phyloP scores from a whole-genome alignment of 1,284 basidiomycete species.

The Cryptococcus floricola region DNA sequence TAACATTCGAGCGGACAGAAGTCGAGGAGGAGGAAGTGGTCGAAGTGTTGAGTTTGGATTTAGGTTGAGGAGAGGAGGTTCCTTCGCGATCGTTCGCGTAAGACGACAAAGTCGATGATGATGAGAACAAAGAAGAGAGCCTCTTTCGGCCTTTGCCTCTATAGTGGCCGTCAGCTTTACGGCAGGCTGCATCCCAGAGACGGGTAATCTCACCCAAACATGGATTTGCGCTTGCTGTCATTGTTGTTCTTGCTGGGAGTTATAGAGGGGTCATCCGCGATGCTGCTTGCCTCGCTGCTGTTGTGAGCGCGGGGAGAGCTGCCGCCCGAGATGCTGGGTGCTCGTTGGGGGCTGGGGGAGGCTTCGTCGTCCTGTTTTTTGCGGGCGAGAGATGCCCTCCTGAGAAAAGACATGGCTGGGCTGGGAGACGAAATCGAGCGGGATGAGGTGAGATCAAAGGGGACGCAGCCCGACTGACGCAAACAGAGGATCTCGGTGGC shows the following conservation, averaged over 20 bases:
- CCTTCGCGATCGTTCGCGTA: constrained; percentile 13
- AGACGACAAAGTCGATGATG: constrained; percentile 25
- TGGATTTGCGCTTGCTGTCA: constrained; percentile 10
- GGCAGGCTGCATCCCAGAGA: background rate
- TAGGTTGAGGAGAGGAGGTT: constrained; percentile 5
- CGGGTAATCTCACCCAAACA: constrained; percentile 15
- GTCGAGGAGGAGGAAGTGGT: constrained; percentile 30
- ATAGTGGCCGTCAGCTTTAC: background rate
- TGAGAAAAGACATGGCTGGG: constrained; percentile 15
- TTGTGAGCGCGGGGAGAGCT: constrained; percentile 20
- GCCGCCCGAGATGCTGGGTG: constrained; percentile 8
- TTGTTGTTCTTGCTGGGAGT: constrained; percentile 4
- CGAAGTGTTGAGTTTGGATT: constrained; percentile 16
- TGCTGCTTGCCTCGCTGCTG: constrained; percentile 18
- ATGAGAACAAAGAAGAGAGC: constrained; percentile 40
- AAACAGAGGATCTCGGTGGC: no score
- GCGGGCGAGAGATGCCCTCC: constrained; percentile 23
- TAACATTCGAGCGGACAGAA: constrained; percentile 14
- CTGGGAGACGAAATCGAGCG: background rate
- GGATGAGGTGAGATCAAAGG: background rate
- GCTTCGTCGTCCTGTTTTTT: constrained; percentile 11
- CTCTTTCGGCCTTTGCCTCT: constrained; percentile 34
- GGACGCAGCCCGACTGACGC: no score
- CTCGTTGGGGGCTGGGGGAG: background rate
- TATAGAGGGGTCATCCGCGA: constrained; percentile 9